Conservation (phyloP, 768 basidiomycete genomes). For the Crucibulum laeve region DNA sequence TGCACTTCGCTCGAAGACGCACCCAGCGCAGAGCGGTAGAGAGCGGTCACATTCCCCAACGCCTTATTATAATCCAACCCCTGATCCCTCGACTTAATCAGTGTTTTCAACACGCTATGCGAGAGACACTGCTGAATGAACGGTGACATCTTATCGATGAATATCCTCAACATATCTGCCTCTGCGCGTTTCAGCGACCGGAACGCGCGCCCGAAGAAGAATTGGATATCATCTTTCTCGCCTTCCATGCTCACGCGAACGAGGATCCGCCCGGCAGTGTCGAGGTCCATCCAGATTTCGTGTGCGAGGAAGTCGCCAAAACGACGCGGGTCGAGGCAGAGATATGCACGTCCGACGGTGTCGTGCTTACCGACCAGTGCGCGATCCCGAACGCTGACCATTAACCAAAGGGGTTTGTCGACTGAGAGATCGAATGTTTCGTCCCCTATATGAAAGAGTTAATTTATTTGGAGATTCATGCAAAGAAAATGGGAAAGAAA, state of each 20-base stretch:
- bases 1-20: constrained; percentile 65
- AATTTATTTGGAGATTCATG: constrained; percentile 6
- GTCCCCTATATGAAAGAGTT: constrained; percentile 65
- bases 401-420: constrained; percentile 92
- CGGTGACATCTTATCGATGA: constrained; percentile 99
- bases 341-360: constrained; percentile 84
- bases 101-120: constrained; percentile 65
- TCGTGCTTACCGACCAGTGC: constrained; percentile 91
- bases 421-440: constrained; percentile 96
- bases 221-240: constrained; percentile 96
- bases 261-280: constrained; percentile 79
- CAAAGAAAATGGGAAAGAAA: constrained; percentile 9
- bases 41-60: constrained; percentile 72
- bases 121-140: constrained; percentile 88
- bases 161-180: constrained; percentile 91
- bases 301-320: constrained; percentile 88
- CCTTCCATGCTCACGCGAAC: constrained; percentile 96
- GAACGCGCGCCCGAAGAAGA: constrained; percentile 96
- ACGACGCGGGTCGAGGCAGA: constrained; percentile 85
- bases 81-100: constrained; percentile 57
- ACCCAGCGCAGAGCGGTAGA: constrained; percentile 78
- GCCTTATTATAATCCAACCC: constrained; percentile 89
- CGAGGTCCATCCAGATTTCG: constrained; percentile 90
- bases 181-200: constrained; percentile 90
- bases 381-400: constrained; percentile 91